These are phyloP conservation scores for Vigna angularis DNA, from an alignment of 306 rosid genomes.

Conservation along the genomic window DNA sequence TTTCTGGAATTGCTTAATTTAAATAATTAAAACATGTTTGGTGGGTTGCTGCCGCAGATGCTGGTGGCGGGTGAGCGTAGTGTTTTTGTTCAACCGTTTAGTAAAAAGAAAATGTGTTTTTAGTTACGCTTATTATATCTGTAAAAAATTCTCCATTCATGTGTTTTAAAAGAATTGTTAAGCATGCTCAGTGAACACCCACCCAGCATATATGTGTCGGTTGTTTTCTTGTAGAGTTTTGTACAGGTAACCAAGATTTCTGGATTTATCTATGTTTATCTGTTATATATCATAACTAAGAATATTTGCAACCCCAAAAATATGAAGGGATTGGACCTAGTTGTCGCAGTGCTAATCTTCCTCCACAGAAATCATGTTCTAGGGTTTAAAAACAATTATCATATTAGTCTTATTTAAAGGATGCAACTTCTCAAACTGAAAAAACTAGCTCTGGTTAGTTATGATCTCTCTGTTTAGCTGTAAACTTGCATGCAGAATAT, in stretches of 20 bases:
- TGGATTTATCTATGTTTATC: not conserved
- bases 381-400: slow-evolving; percentile 35
- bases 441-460: not conserved
- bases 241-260: not conserved
- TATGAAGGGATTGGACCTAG: too few species aligned
- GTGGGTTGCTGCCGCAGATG: slow-evolving; percentile 8
- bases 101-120: not conserved
- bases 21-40: not conserved
- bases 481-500: not conserved
- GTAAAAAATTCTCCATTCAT: not conserved
- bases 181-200: not conserved
- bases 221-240: not conserved
- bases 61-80: slow-evolving; percentile 30
- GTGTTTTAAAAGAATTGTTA: not conserved
- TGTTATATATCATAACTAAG: not conserved
- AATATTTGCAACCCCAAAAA: slow-evolving; percentile 20
- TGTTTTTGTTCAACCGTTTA: not conserved
- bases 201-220: not conserved
- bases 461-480: not conserved
- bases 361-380: slow-evolving; percentile 2
- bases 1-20: not conserved
- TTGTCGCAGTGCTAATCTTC: not conserved
- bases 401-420: not conserved
- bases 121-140: not conserved
- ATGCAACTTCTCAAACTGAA: slow-evolving; percentile 4